Percentiles rank a stretch among this genome's conserved stretches.
These are phyloP conservation scores for Lippia alba DNA, from an alignment of 305 asterid species.

Conservation along the genomic window DNA sequence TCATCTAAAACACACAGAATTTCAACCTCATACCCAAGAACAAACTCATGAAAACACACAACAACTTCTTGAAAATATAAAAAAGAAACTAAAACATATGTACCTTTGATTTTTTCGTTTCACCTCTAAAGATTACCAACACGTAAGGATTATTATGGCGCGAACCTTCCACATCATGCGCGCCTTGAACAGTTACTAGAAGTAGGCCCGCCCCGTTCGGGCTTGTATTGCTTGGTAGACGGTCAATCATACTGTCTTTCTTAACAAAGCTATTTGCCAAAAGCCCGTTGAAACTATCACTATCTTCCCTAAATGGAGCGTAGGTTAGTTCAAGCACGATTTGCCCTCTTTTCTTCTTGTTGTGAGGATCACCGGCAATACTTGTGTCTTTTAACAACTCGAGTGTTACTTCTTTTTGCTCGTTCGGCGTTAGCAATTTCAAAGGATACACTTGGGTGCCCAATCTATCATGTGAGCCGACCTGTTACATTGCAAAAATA, in stretches of 20 bases:
- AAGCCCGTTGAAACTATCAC: slow-evolving; percentile 43
- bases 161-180: slow-evolving; percentile 78
- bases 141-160: slow-evolving; percentile 83
- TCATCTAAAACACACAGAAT: slow-evolving; percentile 46
- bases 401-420: slow-evolving; percentile 60
- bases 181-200: slow-evolving; percentile 72
- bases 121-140: slow-evolving; percentile 68
- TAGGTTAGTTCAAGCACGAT: slow-evolving; percentile 69
- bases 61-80: too few species aligned
- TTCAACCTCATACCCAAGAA: background rate
- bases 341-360: slow-evolving; percentile 72
- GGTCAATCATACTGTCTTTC: slow-evolving; percentile 47
- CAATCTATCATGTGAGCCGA: slow-evolving; percentile 77
- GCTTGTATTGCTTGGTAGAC: slow-evolving; percentile 49
- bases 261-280: slow-evolving; percentile 40
- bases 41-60: background rate
- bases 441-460: slow-evolving; percentile 73
- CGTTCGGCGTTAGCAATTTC: slow-evolving; percentile 64
- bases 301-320: slow-evolving; percentile 78
- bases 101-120: slow-evolving; percentile 79
- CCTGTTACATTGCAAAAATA: slow-evolving; percentile 48
- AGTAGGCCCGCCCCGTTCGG: slow-evolving; percentile 74
- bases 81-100: slow-evolving; percentile 2
- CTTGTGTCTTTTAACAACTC: slow-evolving; percentile 71
- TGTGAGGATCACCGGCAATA: slow-evolving; percentile 39